Conservation (phyloP, 495 filamentous ascomycete genomes). For the Xylaria bambusicola region DNA sequence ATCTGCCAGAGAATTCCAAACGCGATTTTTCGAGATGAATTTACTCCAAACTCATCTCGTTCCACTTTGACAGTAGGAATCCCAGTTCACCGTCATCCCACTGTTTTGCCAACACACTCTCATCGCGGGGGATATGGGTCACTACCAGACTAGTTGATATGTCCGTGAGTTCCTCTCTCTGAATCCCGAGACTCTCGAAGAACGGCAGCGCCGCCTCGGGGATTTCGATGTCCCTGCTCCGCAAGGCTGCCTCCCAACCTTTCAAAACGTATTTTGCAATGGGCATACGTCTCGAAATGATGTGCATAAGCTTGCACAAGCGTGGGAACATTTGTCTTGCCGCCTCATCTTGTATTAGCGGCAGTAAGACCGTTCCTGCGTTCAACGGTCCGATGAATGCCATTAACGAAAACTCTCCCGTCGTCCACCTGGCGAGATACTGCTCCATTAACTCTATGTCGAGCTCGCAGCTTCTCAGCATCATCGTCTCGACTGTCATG, state of each 20-base stretch:
- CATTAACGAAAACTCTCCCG: conserved; percentile 7
- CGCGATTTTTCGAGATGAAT: no score
- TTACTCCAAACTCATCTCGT: conserved; percentile 3
- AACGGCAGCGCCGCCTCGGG: conserved; percentile 1
- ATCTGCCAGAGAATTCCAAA: no score
- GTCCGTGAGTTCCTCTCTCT: not conserved
- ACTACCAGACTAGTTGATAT: not conserved
- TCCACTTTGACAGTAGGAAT: conserved; percentile 8
- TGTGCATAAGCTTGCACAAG: conserved; percentile 8
- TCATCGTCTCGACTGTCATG: not conserved
- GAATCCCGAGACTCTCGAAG: conserved; percentile 1
- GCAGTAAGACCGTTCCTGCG: conserved; percentile 6
- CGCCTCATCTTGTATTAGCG: not conserved
- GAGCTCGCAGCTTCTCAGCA: not conserved
- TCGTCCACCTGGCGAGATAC: conserved; percentile 7
- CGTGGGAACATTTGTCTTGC: conserved; percentile 9
- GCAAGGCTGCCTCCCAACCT: conserved; percentile 7
- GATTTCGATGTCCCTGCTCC: not conserved
- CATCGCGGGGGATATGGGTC: not conserved
- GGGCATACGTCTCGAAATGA: conserved; percentile 1
- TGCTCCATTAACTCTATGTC: conserved; percentile 12
- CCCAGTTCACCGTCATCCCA: conserved; percentile 11
- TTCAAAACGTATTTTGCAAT: conserved; percentile 8
- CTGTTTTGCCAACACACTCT: not conserved
- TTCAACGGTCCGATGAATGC: conserved; percentile 15